These are phyloP conservation scores for Rutidosis leptorrhynchoides DNA, from an alignment of 129 eudicot genomes.

Conservation along the genomic window DNA sequence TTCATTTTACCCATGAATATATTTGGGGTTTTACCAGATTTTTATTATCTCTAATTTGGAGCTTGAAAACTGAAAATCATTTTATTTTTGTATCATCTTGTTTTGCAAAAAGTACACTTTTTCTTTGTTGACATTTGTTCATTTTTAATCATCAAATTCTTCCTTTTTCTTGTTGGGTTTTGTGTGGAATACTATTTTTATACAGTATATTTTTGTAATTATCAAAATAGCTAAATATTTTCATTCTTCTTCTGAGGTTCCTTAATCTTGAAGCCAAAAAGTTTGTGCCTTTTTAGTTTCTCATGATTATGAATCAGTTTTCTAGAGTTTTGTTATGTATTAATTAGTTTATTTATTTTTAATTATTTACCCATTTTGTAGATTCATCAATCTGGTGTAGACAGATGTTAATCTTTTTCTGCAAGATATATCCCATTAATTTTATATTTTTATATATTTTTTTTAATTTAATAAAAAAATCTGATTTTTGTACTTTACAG, in stretches of 20 bases:
- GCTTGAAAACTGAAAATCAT: neutral
- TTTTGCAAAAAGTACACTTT: neutral
- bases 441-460: neutral
- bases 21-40: neutral
- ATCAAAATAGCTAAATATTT: neutral
- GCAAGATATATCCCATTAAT: neutral
- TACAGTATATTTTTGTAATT: neutral
- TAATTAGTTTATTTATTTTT: neutral
- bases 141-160: neutral
- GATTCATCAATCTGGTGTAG: slow-evolving; percentile 16
- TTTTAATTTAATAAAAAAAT: neutral
- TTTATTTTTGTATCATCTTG: neutral
- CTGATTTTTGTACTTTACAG: slow-evolving; percentile 41
- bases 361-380: neutral
- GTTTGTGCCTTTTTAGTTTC: neutral
- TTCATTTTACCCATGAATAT: neutral
- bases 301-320: neutral
- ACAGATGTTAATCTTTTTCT: slow-evolving; percentile 11
- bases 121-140: neutral
- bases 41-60: neutral
- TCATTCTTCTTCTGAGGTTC: slow-evolving; percentile 6
- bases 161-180: neutral
- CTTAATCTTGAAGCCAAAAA: neutral
- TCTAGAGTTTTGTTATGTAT: slow-evolving; percentile 17
- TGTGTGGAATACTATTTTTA: neutral